These are phyloP conservation scores for Saccharomycopsis sp. DNA, from an alignment of 805 yeast species.

Conservation along the genomic window DNA sequence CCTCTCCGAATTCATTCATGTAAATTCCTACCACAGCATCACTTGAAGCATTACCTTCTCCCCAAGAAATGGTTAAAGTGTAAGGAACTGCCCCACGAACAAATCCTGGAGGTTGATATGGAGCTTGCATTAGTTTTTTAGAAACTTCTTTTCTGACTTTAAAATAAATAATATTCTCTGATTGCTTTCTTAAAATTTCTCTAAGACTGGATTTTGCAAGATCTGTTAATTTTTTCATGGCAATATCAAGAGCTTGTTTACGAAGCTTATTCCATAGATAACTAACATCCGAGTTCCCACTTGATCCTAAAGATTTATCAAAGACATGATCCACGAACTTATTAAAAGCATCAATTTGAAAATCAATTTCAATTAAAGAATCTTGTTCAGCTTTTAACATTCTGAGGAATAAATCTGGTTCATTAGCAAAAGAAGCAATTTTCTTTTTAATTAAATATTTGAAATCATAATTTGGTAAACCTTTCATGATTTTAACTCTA, in stretches of 20 bases:
- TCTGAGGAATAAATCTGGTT: slow-evolving; percentile 76
- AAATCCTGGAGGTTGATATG: slow-evolving; percentile 71
- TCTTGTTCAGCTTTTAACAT: slow-evolving; percentile 83
- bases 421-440: slow-evolving; percentile 57
- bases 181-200: slow-evolving; percentile 67
- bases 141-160: slow-evolving; percentile 63
- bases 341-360: slow-evolving; percentile 14
- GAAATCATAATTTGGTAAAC: slow-evolving; percentile 77
- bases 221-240: slow-evolving; percentile 57
- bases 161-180: slow-evolving; percentile 59
- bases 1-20: slow-evolving; percentile 71
- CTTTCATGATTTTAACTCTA: slow-evolving; percentile 61
- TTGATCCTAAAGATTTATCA: slow-evolving; percentile 53
- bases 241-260: slow-evolving; percentile 50
- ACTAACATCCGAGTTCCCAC: slow-evolving; percentile 66
- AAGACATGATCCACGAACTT: slow-evolving; percentile 35
- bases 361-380: slow-evolving; percentile 17
- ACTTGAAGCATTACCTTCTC: slow-evolving; percentile 68
- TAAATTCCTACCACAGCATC: slow-evolving; percentile 83
- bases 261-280: slow-evolving; percentile 76
- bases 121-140: slow-evolving; percentile 82
- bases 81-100: slow-evolving; percentile 78
- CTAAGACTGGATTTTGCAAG: slow-evolving; percentile 67
- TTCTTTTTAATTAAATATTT: slow-evolving; percentile 82
- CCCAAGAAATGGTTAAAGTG: slow-evolving; percentile 72